phyloP scores from a whole-genome alignment of 352 stramenopile species.

The Phytophthora aleatoria region DNA sequence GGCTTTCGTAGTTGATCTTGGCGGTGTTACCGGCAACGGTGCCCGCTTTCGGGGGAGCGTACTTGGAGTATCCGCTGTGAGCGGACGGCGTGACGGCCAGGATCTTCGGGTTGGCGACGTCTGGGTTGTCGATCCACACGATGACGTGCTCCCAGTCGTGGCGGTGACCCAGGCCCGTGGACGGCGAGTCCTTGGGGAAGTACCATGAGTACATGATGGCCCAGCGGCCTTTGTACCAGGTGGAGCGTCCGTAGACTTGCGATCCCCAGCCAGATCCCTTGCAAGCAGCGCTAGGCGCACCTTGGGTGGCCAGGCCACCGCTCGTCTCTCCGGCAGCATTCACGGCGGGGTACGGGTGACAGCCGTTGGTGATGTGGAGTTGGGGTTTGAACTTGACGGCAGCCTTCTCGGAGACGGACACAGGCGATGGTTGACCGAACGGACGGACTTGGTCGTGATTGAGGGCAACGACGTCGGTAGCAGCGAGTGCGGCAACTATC shows the following conservation, averaged over 20 bases:
- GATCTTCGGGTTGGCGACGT: neutral
- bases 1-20: slow-evolving; percentile 13
- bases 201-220: slow-evolving; percentile 19
- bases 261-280: slow-evolving; percentile 10
- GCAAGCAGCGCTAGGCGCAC: neutral
- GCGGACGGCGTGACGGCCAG: slow-evolving; percentile 1
- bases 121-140: slow-evolving; percentile 12
- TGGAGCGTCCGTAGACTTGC: slow-evolving; percentile 10
- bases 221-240: slow-evolving; percentile 8
- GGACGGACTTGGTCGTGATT: neutral
- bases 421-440: neutral
- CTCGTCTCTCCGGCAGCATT: slow-evolving; percentile 7
- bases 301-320: neutral
- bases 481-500: neutral
- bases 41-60: neutral
- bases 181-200: slow-evolving; percentile 16
- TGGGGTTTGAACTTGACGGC: slow-evolving; percentile 14
- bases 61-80: slow-evolving; percentile 14
- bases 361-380: slow-evolving; percentile 6
- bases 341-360: slow-evolving; percentile 10
- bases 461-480: neutral
- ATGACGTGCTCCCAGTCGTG: slow-evolving; percentile 20
- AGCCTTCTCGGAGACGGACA: slow-evolving; percentile 2
- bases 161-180: slow-evolving; percentile 6
- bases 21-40: slow-evolving; percentile 1